Conservation (phyloP, 495 filamentous ascomycete species). For the Sordaria brevicollis region DNA sequence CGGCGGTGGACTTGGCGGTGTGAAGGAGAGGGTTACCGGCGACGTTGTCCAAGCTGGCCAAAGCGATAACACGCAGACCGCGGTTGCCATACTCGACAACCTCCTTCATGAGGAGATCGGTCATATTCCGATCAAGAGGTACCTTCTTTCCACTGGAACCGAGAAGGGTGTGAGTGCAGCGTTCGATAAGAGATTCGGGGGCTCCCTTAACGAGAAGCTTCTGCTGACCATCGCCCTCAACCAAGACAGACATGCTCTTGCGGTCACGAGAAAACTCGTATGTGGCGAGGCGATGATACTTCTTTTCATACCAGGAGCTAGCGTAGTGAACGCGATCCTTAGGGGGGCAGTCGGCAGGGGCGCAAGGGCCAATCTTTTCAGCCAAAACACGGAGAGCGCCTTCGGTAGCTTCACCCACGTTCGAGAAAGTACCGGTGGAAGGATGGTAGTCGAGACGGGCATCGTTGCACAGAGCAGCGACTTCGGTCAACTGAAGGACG, state of each 20-base stretch:
- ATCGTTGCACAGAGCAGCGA: constrained; percentile 86
- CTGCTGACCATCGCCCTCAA: constrained; percentile 54
- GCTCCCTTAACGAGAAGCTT: constrained; percentile 94
- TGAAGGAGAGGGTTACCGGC: constrained; percentile 56
- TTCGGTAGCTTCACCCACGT: constrained; percentile 93
- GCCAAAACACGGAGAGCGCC: constrained; percentile 83
- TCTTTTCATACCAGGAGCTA: constrained; percentile 76
- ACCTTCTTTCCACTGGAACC: constrained; percentile 69
- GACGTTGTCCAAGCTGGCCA: constrained; percentile 70
- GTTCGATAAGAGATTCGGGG: constrained; percentile 85
- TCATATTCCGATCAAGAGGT: constrained; percentile 53
- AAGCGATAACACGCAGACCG: constrained; percentile 89
- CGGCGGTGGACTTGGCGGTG: constrained; percentile 66
- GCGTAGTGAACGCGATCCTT: constrained; percentile 61
- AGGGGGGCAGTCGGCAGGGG: constrained; percentile 27
- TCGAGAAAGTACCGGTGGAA: constrained; percentile 61
- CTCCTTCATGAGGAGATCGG: constrained; percentile 59
- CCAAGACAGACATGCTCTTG: constrained; percentile 98
- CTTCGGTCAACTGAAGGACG: constrained; percentile 70
- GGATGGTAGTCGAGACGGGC: constrained; percentile 73
- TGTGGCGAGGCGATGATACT: constrained; percentile 63
- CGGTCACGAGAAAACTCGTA: constrained; percentile 97
- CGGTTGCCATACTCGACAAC: constrained; percentile 82
- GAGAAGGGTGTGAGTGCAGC: constrained; percentile 70
- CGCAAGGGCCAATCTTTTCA: constrained; percentile 76